Conservation (phyloP, 768 basidiomycete genomes). For the Phlegmacium glaucopus region DNA sequence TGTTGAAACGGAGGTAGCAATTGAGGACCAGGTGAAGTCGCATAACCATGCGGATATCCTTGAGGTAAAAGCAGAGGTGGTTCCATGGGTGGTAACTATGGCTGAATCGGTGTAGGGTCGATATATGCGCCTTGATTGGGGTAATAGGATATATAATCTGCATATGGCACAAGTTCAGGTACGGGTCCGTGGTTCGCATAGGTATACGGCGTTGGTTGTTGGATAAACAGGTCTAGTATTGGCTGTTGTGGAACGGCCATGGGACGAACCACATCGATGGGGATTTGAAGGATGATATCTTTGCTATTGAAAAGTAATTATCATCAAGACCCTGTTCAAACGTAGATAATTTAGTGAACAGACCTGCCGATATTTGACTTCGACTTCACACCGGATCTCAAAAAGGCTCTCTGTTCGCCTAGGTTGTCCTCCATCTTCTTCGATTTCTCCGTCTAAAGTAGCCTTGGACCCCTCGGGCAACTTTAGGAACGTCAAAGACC, state of each 20-base stretch:
- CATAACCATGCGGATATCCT: conserved; percentile 19
- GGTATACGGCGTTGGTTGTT: conserved; percentile 6
- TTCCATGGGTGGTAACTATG: conserved; percentile 45
- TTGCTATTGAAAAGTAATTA: conserved; percentile 45
- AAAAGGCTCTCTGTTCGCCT: conserved; percentile 54
- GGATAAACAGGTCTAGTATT: conserved; percentile 7
- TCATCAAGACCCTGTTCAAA: conserved; percentile 2
- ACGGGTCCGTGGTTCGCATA: conserved; percentile 17
- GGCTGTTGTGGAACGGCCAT: conserved; percentile 35
- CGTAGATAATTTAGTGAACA: conserved; percentile 2
- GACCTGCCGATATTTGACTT: conserved; percentile 63
- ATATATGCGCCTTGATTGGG: conserved; percentile 34
- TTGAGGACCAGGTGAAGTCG: conserved; percentile 12
- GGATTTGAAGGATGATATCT: conserved; percentile 63
- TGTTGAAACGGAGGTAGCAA: conserved; percentile 15
- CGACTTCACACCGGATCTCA: conserved; percentile 62
- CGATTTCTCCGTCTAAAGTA: conserved; percentile 38
- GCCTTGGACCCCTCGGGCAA: conserved; percentile 62
- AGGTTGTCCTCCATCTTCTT: conserved; percentile 22
- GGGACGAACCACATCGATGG: conserved; percentile 63
- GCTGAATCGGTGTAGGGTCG: conserved; percentile 39
- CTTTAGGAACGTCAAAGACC: conserved; percentile 73
- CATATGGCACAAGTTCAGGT: conserved; percentile 19
- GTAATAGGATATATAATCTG: conserved; percentile 30
- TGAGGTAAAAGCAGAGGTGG: conserved; percentile 20